A percentile compares a stretch with the other conserved stretches of the same genome.
Conservation (phyloP, 2,329 filamentous ascomycete species). For the Rosellinia necatrix region DNA sequence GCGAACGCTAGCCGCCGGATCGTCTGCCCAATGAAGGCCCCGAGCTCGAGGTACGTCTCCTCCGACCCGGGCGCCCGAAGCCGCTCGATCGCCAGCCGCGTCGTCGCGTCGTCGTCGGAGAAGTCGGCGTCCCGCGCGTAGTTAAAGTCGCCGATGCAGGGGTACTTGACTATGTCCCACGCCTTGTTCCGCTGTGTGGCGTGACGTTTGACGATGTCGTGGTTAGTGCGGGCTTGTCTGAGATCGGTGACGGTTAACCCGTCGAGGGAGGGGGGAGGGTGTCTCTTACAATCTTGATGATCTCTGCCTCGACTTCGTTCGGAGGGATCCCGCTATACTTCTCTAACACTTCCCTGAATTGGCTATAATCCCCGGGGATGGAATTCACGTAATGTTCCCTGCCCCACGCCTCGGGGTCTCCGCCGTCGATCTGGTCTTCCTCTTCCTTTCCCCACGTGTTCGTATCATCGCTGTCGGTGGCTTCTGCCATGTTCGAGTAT, state of each 20-base stretch:
- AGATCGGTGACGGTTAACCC: neutral
- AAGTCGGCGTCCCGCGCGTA: slow-evolving; percentile 14
- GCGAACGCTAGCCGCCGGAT: slow-evolving; percentile 15
- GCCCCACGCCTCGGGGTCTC: slow-evolving; percentile 1
- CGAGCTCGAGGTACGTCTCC: slow-evolving; percentile 20
- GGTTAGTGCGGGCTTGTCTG: no score
- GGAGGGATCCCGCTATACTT: slow-evolving; percentile 7
- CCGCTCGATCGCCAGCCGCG: slow-evolving; percentile 11
- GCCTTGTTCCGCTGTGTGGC: slow-evolving; percentile 12
- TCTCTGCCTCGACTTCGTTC: slow-evolving; percentile 5
- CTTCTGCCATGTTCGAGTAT: slow-evolving; percentile 2
- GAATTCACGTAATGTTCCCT: slow-evolving; percentile 1
- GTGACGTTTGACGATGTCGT: no score
- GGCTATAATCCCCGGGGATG: slow-evolving; percentile 8
- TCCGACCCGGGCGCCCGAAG: slow-evolving; percentile 16
- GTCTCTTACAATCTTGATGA: slow-evolving; percentile 17
- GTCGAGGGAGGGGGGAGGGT: neutral
- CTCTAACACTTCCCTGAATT: slow-evolving; percentile 12
- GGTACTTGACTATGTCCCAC: slow-evolving; percentile 17
- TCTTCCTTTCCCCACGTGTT: slow-evolving; percentile 14
- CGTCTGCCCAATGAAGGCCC: slow-evolving; percentile 17
- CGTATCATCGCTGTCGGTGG: neutral
- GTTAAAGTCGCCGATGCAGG: slow-evolving; percentile 17
- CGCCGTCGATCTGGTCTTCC: slow-evolving; percentile 4
- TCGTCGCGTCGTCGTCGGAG: neutral